These are phyloP conservation scores for Raffaelea albimanens DNA, from an alignment of 2,329 filamentous ascomycete genomes.

Conservation along the genomic window DNA sequence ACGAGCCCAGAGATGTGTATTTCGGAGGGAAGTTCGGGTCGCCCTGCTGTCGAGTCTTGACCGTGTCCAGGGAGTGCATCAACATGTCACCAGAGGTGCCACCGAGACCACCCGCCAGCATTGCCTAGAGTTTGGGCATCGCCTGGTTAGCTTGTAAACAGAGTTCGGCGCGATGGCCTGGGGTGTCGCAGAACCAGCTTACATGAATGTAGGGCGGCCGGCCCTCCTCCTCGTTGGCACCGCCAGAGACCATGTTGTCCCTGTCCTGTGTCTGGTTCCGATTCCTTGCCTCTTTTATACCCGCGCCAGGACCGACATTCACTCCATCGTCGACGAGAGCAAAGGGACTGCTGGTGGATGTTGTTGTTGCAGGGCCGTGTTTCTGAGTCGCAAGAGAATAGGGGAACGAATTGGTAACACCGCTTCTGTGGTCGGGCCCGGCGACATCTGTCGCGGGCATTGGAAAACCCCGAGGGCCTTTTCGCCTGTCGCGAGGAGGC, in stretches of 20 bases:
- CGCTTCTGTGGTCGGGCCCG: neutral
- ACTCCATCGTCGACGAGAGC: conserved; percentile 16
- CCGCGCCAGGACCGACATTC: conserved; percentile 5
- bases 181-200: neutral
- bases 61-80: conserved; percentile 98
- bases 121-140: conserved; percentile 49
- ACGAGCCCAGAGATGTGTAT: conserved; percentile 82
- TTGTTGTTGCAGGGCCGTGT: neutral
- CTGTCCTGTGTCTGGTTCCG: conserved; percentile 6
- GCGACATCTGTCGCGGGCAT: neutral
- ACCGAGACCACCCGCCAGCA: conserved; percentile 89
- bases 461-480: neutral
- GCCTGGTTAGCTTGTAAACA: too few relatives aligned
- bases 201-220: conserved; percentile 52
- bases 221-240: conserved; percentile 37
- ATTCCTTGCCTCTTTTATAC: conserved; percentile 4
- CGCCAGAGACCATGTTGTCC: conserved; percentile 15
- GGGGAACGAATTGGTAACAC: neutral
- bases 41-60: conserved; percentile 96
- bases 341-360: neutral
- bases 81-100: conserved; percentile 92
- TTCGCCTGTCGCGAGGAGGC: too few relatives aligned
- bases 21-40: conserved; percentile 88
- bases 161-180: too few relatives aligned
- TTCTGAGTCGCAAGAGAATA: neutral